Base-by-base conservation (phyloP, 192 early-diverging fungal genomes). In the Coemansia sp. region DNA sequence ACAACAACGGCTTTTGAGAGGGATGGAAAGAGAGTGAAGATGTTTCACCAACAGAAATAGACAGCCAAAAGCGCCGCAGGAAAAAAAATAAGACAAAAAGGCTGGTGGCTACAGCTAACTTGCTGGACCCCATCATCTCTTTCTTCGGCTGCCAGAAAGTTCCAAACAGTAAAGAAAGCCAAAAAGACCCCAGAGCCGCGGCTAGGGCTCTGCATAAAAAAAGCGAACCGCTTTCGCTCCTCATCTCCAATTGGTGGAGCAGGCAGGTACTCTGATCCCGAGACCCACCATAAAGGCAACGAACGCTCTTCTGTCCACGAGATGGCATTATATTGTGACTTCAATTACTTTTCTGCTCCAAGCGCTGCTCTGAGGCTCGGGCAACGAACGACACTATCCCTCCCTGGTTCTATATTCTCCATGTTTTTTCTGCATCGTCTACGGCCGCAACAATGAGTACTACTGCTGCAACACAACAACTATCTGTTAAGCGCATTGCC, bases 401-500 rank as follows among this genome's bases (percentile, higher is more conserved):
- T 25, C 25, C 25, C 25, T 25, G 25, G 25, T 2, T 25, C 25
- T 25, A 25, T 25, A n/a, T 2, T 25, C 25, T 25, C 25, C 25
- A 25, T 25, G 20, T 54, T 13, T 25, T 25, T 25, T 25, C 25
- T 25, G 25, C 25, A 25, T 25, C 25, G 22, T 54, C 51, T 25
- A 54, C 51, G 25, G 19, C 19, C 20, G 51, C 38, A 41, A 56
- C 57, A 59, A 59, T 59, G 57, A 41, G 37, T 20, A 59, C 32
- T 32, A 41, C 43, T 46, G 57, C 48, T 40, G 40, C 49, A 25
- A 19, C 17, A 12, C 25, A 43, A 9, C 54, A 56, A 7, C 73
- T 79, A 20, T 57, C 76, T 25, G 75, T 79, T 16, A 69, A 60
- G 64, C 76, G 76, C 42, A 68, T 84, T 37, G 76, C 74, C 10